Evolutionary conservation across 1,284 basidiomycete species (phyloP), one percentile per base, ranked within the genome.

Genomic region (Sporisorium graminicola): DNA sequence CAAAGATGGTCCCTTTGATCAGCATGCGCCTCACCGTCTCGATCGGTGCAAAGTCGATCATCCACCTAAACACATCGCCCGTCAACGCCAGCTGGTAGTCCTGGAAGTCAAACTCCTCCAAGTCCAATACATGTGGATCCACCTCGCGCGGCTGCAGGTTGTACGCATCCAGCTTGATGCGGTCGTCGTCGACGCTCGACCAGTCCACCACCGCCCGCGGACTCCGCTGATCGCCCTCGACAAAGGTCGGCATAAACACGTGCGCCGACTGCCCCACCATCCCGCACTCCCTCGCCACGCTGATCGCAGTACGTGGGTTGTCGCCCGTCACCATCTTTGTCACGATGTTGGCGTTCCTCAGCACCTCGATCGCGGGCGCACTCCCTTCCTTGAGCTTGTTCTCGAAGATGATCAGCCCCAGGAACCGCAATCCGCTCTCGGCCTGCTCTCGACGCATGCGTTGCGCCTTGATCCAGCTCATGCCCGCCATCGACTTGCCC

Each of bases 321-420:
- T 99, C 97, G 10, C 97, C 97, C 0, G 97, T 99, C 63, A 98
- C 96, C 97, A 99, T 99, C 75, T 95, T 90, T 81, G 94, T 96
- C 10, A 94, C 92, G 44, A 99, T 89, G 87, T 98, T 94, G 0
- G 97, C 97, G 12, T 90, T 89, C 62, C 94, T 91, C 18, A 99
- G 89, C 0, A 92, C 92, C 72, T 94, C 92, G 65, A 99, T 98
- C 22, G 94, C 94, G 20, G 94, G 93, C 0, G 93, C 89, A 0
- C 97, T 98, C 10, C 93, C 95, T 6, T 93, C 91, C 86, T 99
- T 99, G 73, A 99, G 89, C 87, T 98, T 95, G 88, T 99, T 99
- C 86, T 99, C 97, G 83, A 99, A 99, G 62, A 99, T 95, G 83
- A 99, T 92, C 49, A 99, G 88, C 7, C 97, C 97, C 14, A 99